A percentile compares a stretch with the other conserved stretches of the same genome.
Conservation (phyloP, 441 rosid species). For the Syzygium malaccense region DNA sequence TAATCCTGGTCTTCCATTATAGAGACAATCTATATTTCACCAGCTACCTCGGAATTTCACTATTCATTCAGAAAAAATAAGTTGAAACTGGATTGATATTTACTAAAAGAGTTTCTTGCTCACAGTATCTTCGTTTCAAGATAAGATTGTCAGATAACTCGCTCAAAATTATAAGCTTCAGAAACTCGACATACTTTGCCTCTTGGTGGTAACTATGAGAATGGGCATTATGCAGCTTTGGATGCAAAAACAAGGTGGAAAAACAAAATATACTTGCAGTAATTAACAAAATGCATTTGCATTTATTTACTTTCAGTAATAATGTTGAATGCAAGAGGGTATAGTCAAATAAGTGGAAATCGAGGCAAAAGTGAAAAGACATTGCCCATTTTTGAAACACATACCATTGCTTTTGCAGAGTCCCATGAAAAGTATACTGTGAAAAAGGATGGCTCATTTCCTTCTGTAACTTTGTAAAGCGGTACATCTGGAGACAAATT, state of each 20-base stretch:
- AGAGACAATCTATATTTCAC: background rate
- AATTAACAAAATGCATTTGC: background rate
- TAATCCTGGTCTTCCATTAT: background rate
- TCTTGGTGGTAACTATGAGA: background rate
- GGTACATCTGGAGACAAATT: slow-evolving; percentile 82
- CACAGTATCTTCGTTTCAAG: background rate
- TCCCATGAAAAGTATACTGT: slow-evolving; percentile 93
- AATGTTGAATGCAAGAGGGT: background rate
- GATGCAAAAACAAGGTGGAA: background rate
- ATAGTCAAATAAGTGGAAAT: background rate
- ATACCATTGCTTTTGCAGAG: slow-evolving; percentile 64
- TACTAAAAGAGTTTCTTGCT: background rate
- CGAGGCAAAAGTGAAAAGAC: background rate
- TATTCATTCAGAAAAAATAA: background rate
- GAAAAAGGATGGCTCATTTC: slow-evolving; percentile 96
- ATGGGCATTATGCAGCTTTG: background rate
- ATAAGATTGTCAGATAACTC: background rate
- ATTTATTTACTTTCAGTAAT: background rate
- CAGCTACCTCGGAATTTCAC: background rate
- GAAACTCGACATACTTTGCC: background rate
- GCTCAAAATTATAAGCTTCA: background rate
- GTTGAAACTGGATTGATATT: background rate
- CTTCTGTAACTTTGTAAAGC: slow-evolving; percentile 82
- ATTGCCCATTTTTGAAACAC: slow-evolving; percentile 2
- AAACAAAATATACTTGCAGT: background rate